Evolutionary conservation across 805 yeast species (phyloP).

Genomic region (Hanseniaspora singularis): DNA sequence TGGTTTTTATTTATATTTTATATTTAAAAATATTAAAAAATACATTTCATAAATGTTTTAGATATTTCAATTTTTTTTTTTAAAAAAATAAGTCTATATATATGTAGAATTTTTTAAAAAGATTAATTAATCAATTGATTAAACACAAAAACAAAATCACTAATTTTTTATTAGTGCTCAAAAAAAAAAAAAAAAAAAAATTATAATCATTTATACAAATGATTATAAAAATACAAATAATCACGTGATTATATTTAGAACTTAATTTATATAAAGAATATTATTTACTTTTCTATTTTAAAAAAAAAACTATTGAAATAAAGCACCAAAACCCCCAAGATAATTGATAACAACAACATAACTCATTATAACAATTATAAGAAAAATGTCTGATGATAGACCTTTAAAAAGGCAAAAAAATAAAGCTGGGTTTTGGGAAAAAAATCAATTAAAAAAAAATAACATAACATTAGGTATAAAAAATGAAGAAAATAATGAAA

Average conservation of each 20-base stretch:
- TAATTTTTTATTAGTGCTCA: not conserved
- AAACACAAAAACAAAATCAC: not conserved
- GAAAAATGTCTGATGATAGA: no score
- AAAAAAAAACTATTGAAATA: not conserved
- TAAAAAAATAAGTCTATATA: not conserved
- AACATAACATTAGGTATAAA: slow-evolving; percentile 16
- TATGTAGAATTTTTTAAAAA: no score
- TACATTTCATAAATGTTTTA: not conserved
- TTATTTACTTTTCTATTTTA: no score
- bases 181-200: no score
- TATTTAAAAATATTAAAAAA: no score
- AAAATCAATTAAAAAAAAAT: slow-evolving; percentile 25
- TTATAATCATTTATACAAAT: not conserved
- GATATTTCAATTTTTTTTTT: not conserved
- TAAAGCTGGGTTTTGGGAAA: slow-evolving; percentile 31
- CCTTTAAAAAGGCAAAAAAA: slow-evolving; percentile 17
- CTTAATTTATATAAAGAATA: no score
- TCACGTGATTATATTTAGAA: not conserved
- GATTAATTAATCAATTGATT: not conserved
- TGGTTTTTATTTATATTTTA: no score
- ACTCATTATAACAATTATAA: not conserved
- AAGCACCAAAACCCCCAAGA: not conserved
- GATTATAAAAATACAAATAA: not conserved
- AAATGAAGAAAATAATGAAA: slow-evolving; percentile 16
- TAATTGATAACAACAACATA: not conserved